Conservation (phyloP, 73 alveolate species). For the Paramecium tetraurelia region DNA sequence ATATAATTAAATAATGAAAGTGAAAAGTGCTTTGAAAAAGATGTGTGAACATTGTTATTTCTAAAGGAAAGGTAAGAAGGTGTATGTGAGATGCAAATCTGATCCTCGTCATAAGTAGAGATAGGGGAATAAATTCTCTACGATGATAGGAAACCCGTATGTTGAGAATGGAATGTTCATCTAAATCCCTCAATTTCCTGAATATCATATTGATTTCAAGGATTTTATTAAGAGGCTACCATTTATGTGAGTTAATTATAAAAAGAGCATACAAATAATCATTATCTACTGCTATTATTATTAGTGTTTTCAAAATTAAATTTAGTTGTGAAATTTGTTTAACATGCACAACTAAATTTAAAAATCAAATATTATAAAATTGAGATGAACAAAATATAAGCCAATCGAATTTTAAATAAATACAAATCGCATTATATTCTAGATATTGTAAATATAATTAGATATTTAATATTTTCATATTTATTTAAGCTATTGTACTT, state of each 20-base stretch:
- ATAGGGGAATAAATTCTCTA: constrained; percentile 36
- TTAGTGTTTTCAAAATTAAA: not conserved
- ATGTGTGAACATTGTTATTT: constrained; percentile 57
- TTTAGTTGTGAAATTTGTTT: not conserved
- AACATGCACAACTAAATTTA: not conserved
- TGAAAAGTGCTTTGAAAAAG: constrained; percentile 52
- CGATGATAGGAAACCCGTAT: constrained; percentile 1
- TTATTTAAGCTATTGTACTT: not conserved
- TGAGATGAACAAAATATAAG: not conserved
- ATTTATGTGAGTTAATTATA: constrained; percentile 30
- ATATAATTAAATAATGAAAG: constrained; percentile 47
- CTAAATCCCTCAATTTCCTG: constrained; percentile 37
- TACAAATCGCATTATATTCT: not conserved
- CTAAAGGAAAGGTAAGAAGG: constrained; percentile 44
- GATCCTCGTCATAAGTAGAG: constrained; percentile 64
- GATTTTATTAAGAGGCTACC: constrained; percentile 37
- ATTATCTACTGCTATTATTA: not conserved
- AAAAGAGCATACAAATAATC: not conserved
- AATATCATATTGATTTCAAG: constrained; percentile 32
- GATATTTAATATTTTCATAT: not conserved
- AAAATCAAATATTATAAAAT: not conserved
- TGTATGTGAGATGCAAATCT: constrained; percentile 53
- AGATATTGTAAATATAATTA: not conserved
- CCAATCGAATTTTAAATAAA: not conserved
- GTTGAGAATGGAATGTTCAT: constrained; percentile 16